phyloP scores from a whole-genome alignment of 1,284 basidiomycete genomes.

The Naganishia sp. region DNA sequence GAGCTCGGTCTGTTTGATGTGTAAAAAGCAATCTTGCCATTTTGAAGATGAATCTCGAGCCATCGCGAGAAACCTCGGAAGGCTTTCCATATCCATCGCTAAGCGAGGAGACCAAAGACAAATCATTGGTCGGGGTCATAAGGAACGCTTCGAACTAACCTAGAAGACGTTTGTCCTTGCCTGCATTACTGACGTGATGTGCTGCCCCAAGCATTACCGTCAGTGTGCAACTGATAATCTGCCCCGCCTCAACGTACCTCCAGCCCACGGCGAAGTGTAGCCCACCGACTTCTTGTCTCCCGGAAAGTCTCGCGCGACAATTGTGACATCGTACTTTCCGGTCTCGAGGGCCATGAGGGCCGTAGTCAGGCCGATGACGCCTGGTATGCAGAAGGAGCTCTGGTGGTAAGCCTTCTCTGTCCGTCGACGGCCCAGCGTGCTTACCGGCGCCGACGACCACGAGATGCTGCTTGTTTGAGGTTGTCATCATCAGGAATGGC shows the following conservation, averaged over 20 bases:
- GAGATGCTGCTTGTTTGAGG: constrained; percentile 22
- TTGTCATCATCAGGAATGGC: neutral
- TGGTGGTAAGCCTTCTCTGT: too few relatives aligned
- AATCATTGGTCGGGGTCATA: neutral
- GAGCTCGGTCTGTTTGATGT: constrained; percentile 26
- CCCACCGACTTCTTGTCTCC: constrained; percentile 60
- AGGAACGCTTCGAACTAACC: neutral
- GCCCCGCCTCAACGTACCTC: constrained; percentile 41
- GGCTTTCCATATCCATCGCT: constrained; percentile 30
- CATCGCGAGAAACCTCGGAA: constrained; percentile 24
- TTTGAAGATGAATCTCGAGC: constrained; percentile 2
- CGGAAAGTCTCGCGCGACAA: constrained; percentile 65
- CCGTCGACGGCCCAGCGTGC: neutral
- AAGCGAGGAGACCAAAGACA: neutral
- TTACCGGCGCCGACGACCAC: constrained; percentile 30
- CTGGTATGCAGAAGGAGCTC: neutral
- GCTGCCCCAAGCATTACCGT: neutral
- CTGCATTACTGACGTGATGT: constrained; percentile 30
- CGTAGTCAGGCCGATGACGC: constrained; percentile 31
- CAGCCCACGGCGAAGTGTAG: constrained; percentile 67
- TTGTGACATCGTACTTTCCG: constrained; percentile 56
- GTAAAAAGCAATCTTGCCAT: constrained; percentile 23
- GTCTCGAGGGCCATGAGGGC: constrained; percentile 17
- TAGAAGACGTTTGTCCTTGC: constrained; percentile 23
- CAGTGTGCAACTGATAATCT: neutral